Percentiles rank a stretch among this genome's conserved stretches.
Conservation (phyloP, 129 eudicot species). For the Escallonia rubra region DNA sequence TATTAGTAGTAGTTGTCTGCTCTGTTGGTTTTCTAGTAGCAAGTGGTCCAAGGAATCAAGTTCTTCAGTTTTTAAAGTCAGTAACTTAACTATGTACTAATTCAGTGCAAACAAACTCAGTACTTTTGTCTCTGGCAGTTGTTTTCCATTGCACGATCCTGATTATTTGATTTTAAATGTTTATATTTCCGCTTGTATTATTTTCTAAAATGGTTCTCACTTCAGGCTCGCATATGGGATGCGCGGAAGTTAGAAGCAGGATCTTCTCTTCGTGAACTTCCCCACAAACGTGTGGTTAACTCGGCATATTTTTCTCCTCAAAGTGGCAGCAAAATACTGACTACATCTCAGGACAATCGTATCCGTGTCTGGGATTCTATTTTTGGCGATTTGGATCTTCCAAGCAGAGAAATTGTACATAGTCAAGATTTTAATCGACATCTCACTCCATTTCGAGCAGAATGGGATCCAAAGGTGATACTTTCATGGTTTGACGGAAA, state of each 20-base stretch:
- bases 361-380: constrained; percentile 94
- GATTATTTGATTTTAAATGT: neutral
- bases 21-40: too few relatives aligned
- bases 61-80: too few relatives aligned
- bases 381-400: constrained; percentile 68
- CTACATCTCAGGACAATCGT: constrained; percentile 93
- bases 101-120: too few relatives aligned
- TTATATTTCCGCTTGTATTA: neutral
- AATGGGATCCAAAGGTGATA: constrained; percentile 98
- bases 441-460: constrained; percentile 93
- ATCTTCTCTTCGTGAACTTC: constrained; percentile 59
- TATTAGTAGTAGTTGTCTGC: too few relatives aligned
- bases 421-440: constrained; percentile 97
- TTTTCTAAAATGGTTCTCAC: neutral
- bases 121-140: too few relatives aligned
- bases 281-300: constrained; percentile 91
- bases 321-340: constrained; percentile 93
- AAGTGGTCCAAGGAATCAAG: too few relatives aligned
- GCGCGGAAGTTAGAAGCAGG: constrained; percentile 68
- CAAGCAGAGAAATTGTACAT: constrained; percentile 97
- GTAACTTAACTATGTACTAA: too few relatives aligned
- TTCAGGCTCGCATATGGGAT: constrained; percentile 97
- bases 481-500: neutral
- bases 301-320: constrained; percentile 93
- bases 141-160: neutral